Evolutionary conservation across 148 eudicot species (phyloP), one percentile per base, ranked within the genome.

Genomic region (Rhododendron ferrugineum): DNA sequence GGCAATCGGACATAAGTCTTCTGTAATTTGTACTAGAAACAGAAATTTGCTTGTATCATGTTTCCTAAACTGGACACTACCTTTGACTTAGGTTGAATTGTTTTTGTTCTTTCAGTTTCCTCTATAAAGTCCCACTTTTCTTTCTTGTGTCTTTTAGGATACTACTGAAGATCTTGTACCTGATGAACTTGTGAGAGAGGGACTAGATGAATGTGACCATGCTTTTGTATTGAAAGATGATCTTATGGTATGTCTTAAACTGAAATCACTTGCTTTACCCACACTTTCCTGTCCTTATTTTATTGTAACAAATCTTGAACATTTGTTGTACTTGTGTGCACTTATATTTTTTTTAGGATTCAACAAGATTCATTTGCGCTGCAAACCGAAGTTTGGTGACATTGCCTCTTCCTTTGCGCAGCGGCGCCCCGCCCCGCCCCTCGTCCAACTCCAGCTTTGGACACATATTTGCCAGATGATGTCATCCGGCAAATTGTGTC

Each of bases 171-270:
- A 90, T 87, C 86, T 82, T 86, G 78, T 85, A 80, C 64, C 85
- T 52, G 92, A 90, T 73, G 92, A 92, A 37, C 87, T 28, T 79
- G 75, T 82, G 49, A 84, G 37, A 83, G 94, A 87, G 68, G 92
- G 88, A 30, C 93, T 89, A 28, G 95, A 92, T 83, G 96, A 92
- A 50, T 96, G 98, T 90, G 97, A 96, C 85, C 98, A 96, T 87
- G 88, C 93, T 15, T 93, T 88, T 91, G 93, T 96, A 58, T 86
- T 96, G 80, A 96, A 93, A 88, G 98, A 96, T 87, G 98, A 96
- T 80, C 87, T 96, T 85, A 85, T 73, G 87, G 87, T 85, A 80
- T 60, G 34, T 47, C 20, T 80, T 37, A 8, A 22, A 23, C 1
- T 46, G 18, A 78, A 9, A 11, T 78, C 58, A 78, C 81, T 30